These are phyloP conservation scores for Paramecium bursaria DNA, from an alignment of 73 alveolate species.

Conservation along the genomic window DNA sequence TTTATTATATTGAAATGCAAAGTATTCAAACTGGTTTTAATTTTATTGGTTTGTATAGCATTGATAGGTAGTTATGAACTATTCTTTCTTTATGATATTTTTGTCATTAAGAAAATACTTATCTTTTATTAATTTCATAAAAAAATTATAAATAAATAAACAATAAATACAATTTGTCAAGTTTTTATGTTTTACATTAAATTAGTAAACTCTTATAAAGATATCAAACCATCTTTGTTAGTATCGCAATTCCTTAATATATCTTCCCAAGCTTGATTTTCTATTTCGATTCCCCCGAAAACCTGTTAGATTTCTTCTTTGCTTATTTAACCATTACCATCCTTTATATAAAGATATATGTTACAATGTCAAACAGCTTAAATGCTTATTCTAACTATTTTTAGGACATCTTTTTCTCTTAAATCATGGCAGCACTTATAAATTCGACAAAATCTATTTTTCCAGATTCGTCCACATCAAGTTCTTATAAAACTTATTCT, in stretches of 20 bases:
- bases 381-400: constrained; percentile 6
- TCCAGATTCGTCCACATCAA: constrained; percentile 60
- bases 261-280: constrained; percentile 10
- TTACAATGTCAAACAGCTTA: constrained; percentile 50
- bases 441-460: constrained; percentile 51
- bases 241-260: neutral
- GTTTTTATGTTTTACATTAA: constrained; percentile 26
- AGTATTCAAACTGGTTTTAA: no score
- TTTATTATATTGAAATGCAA: no score
- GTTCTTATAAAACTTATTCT: no score
- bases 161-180: no score
- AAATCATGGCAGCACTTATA: constrained; percentile 2
- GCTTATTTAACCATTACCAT: constrained; percentile 39
- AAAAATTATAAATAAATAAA: no score
- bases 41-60: no score
- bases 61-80: no score
- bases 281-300: constrained; percentile 35
- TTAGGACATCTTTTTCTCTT: neutral
- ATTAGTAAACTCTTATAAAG: neutral
- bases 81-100: no score
- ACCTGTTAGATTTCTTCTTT: neutral
- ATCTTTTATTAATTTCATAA: no score
- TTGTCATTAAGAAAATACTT: no score
- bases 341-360: no score
- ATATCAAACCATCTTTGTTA: constrained; percentile 6